Evolutionary conservation across 2,329 filamentous ascomycete genomes (phyloP), one percentile per base, ranked within the genome.

Genomic region (Aspergillus neoniger): DNA sequence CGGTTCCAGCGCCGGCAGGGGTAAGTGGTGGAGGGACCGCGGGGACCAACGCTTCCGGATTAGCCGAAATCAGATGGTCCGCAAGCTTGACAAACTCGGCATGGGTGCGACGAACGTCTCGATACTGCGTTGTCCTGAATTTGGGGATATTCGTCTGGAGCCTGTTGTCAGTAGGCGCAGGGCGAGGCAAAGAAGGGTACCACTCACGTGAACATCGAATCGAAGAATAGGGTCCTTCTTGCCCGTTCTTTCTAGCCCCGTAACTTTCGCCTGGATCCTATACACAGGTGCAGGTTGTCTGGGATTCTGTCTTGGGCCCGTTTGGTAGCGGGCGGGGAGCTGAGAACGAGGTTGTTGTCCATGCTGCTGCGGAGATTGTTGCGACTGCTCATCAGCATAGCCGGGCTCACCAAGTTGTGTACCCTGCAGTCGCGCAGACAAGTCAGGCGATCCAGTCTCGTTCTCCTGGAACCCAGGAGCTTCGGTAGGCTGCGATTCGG

Each of bases 81-180:
- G 91, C 92, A n/a, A 99, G 88, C 78, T 98, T 99, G 65, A 91
- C 85, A 71, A 99, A 99, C 74, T 99, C 95, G 51, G 91, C 92
- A 78, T 99, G 95, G 63, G 96, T 89, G 62, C 95, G 91, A 69
- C 95, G 91, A 67, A 99, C 92, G 77, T 99, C 95, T 72, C 95
- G 92, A 80, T 97, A 99, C 76, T 99, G 95, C 5, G 95, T 99
- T 0, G 95, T 99, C 70, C 95, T 88, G 78, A 97, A 99, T 69
- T 94, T 94, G 56, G 94, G 93, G n/a, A 99, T 89, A 78, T 99
- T 99, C 66, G 95, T 99, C 95, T 99, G 43, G 15, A 30, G 51
- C 50, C 25, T 17, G 32, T 57, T 32, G 57, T 57, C 39, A 62
- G 53, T 50, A 44, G 57, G n/a, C 28, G 17, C 58, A 48, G 43